Base-by-base conservation (phyloP, 805 yeast species). In the Wickerhamomyces ciferrii region DNA sequence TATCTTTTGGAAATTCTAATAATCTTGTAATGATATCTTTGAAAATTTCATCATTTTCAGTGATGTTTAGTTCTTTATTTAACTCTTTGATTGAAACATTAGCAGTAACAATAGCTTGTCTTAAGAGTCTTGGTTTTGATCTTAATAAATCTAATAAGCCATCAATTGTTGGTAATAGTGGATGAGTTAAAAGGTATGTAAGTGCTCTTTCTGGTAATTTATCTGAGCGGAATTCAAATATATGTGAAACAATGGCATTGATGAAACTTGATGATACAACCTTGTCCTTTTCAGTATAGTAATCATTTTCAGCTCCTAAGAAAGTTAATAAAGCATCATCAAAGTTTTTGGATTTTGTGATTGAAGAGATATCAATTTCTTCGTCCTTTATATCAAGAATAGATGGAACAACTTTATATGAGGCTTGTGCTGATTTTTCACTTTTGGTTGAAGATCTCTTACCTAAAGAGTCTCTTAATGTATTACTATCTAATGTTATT, bases 71-170 rank as follows among this genome's bases (percentile, higher is more conserved):
- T 48, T 86, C 89, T 8, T 65, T 61, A 36, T 87, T 67, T 23
- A 91, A 69, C 48, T 87, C 96, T 5, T 63, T 62, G 41, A 85
- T 72, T 9, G 85, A 74, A 36, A 90, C 66, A 46, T 82, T 81
- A 49, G 94, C 85, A 1, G 94, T 83, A 14, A 83, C 86, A 43
- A 89, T 77, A 1, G 95, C 92, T 62, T 87, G 96, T 65, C 89
- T 80, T 62, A 84, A 74, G 47, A 90, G 71, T 49, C 85, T 76
- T 34, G 88, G 83, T 48, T 76, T 71, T 11, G 75, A 65, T 41
- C 74, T 72, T 24, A 88, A 68, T 36, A 66, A 69, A 15, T 70
- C 59, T 39, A 92, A 65, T 40, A 91, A 62, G 2, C 81, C 81
- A 5, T 67, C 64, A 10, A 87, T 71, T 49, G 72, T 76, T 10